Conservation (phyloP, 352 stramenopile species). For the Plasmopara muralis region DNA sequence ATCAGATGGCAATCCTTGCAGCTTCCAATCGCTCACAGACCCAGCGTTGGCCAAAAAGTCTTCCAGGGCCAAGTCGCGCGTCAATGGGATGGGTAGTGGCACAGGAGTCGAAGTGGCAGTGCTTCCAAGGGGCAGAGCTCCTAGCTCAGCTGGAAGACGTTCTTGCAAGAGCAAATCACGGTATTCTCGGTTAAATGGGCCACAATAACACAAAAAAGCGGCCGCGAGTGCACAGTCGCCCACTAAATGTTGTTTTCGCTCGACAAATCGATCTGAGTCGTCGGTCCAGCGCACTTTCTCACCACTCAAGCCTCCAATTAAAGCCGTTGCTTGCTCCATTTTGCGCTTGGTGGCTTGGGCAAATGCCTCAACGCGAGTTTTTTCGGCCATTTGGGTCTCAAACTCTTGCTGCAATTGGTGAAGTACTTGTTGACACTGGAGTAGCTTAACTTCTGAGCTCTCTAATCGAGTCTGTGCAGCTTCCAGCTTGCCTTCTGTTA, state of each 20-base stretch:
- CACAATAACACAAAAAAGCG: constrained; percentile 87
- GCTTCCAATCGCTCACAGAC: constrained; percentile 83
- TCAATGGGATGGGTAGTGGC: constrained; percentile 51
- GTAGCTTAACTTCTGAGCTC: constrained; percentile 61
- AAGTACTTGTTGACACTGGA: constrained; percentile 58
- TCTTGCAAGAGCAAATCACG: constrained; percentile 53
- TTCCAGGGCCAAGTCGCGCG: constrained; percentile 48
- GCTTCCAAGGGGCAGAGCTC: constrained; percentile 16
- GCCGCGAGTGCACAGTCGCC: constrained; percentile 81
- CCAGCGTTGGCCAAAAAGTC: constrained; percentile 73
- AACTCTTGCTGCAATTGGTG: constrained; percentile 79
- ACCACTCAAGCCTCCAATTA: constrained; percentile 81
- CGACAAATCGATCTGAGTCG: constrained; percentile 82
- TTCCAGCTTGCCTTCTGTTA: constrained; percentile 83
- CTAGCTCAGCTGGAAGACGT: constrained; percentile 63
- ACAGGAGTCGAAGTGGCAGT: constrained; percentile 8
- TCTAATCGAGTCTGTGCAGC: constrained; percentile 70
- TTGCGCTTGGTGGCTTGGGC: constrained; percentile 77
- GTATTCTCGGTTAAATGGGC: constrained; percentile 86
- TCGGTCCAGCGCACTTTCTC: constrained; percentile 86
- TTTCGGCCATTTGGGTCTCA: constrained; percentile 85
- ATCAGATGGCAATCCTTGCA: constrained; percentile 84
- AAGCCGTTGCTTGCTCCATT: constrained; percentile 85
- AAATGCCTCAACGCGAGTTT: constrained; percentile 81
- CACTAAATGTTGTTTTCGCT: constrained; percentile 72